Evolutionary conservation across 2,329 filamentous ascomycete species (phyloP), one percentile per base, ranked within the genome.

Genomic region (Myriosclerotinia curreyana): DNA sequence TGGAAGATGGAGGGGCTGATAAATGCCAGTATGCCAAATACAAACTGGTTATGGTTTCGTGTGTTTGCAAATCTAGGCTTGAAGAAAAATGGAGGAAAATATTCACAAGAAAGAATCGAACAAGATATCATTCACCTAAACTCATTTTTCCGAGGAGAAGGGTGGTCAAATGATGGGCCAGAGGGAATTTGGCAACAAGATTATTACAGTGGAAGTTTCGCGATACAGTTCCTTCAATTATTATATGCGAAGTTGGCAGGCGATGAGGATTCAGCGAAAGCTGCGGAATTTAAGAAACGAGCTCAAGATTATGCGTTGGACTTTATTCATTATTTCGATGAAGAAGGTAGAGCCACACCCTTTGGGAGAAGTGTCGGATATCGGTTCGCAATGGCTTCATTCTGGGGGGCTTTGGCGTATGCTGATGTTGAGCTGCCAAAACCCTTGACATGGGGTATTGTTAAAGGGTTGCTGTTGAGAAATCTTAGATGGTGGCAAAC

Each of bases 381-480:
- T 74, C 84, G 90, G n/a, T 93, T 92, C 74, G 90, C 89, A 56
- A 92, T 92, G 86, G 86, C 88, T n/a, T 89, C 86, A 0, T 93
- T 93, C 77, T 93, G 90, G 90, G 87, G 88, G 15, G 87, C 89
- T 0, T 77, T 92, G 36, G 90, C 88, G 1, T 92, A 91, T 71
- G 89, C 89, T 5, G 86, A 86, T 68, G 86, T 92, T 59, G 87
- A 91, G 61, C 80, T 92, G 6, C 89, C 89, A 0, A 80, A 80
- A 9, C 89, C 90, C 0, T 77, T 93, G 61, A 89, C 86, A 2
- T 92, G 89, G 89, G 90, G 90, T 3, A 88, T 90, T 70, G 86
- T 92, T 20, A 92, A 91, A 75, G 90, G 90, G 2, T 82, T 93
- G 17, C 81, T 92, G 48, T 76, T 93, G 64, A 82, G 90, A 17